Conservation (phyloP, 2,329 filamentous ascomycete species). For the Capronia americana region DNA sequence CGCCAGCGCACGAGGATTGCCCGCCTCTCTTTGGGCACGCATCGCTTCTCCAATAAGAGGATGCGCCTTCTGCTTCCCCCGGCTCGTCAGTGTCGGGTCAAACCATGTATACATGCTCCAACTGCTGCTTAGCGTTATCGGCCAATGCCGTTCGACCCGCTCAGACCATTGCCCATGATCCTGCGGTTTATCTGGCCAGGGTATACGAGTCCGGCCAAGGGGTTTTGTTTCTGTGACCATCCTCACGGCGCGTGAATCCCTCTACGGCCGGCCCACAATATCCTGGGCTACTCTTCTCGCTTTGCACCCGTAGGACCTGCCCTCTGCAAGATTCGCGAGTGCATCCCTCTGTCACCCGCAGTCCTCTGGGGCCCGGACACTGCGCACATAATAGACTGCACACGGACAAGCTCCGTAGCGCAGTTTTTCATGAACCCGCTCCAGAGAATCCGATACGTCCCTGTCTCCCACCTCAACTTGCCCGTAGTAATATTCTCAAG, state of each 20-base stretch:
- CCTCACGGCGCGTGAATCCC: background rate
- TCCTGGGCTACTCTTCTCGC: background rate
- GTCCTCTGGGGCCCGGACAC: no score
- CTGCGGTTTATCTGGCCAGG: background rate
- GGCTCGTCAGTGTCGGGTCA: background rate
- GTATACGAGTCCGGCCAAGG: background rate
- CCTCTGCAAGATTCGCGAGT: background rate
- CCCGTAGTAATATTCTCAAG: background rate
- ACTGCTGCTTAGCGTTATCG: background rate
- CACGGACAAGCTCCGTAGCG: background rate
- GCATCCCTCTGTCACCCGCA: background rate
- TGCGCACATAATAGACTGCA: background rate
- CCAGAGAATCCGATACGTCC: background rate
- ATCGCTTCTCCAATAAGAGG: constrained; percentile 1
- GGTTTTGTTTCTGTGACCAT: background rate
- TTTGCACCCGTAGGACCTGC: background rate
- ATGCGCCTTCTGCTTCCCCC: background rate
- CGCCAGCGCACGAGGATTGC: background rate
- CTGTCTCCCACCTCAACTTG: background rate
- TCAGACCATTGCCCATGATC: background rate
- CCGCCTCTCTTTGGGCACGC: constrained; percentile 3
- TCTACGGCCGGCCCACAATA: background rate
- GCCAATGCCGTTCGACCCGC: background rate
- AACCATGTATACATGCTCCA: background rate
- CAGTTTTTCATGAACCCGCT: background rate